Evolutionary conservation across 352 stramenopile species (phyloP), one percentile per base, ranked within the genome.

Genomic region (Phytophthora constricta): DNA sequence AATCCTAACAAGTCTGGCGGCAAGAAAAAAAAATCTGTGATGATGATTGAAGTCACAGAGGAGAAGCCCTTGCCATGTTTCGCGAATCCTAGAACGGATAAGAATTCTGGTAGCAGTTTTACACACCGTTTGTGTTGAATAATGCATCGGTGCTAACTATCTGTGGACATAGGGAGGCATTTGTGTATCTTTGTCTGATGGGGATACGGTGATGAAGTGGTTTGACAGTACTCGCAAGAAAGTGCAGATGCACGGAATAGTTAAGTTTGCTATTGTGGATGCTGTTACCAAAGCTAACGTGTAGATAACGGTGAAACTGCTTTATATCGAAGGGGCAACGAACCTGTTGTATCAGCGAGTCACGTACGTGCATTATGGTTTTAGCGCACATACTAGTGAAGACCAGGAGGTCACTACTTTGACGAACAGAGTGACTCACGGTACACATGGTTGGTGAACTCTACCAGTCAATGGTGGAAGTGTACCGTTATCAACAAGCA

Each of bases 101-200:
- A 7, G 7, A 11, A 37, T 7, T 37, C 31, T 7, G 31, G 13
- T 37, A 11, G 7, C 7, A 11, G 13, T 37, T 37, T 62, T n/a
- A 22, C 55, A 48, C 41, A 7, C 45, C 31, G 13, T 62, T 54
- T 27, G 55, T 48, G 17, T 37, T 62, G 19, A 26, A 54, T 37
- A 62, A 62, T 16, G 37, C 48, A 27, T 53, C 47, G 26, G 37
- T 33, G 17, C 47, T 65, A 16, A 51, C 58, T 47, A 65, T 65
- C 5, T 58, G 58, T 20, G 58, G 58, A 31, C 58, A 19, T 33
- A 10, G 25, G 14, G 48, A 65, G 3, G 48, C 26, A 11, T 65
- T 58, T 39, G 26, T 41, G 37, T 54, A 23, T 37, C 20, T 59
- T 48, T 39, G 16, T 39, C 25, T 8, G 39, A 66, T 5, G 53